Base-by-base conservation (phyloP, 805 yeast species). In the Nakazawaea populi region DNA sequence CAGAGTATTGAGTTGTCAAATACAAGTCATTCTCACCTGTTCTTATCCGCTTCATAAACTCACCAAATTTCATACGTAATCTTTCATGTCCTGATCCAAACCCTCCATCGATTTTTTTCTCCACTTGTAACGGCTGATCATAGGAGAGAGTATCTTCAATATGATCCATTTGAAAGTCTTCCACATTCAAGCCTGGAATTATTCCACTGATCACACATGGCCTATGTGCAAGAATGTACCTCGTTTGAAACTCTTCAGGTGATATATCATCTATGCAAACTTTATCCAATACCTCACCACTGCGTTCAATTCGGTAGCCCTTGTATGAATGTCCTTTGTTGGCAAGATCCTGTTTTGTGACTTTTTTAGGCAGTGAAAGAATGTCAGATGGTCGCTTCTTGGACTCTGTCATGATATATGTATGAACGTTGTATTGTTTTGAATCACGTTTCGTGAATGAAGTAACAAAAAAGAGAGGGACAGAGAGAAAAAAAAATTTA, bases 31-130 rank as follows among this genome's bases (percentile, higher is more conserved):
- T 73, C 14, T 77, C 78, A 2, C 79, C 82, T 3, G 57, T 43
- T 31, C 61, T 50, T 30, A 83, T 57, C 53, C 65, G 69, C 0
- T 64, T 60, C 48, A 83, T 62, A 44, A 86, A 72, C 18, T 80
- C 79, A 0, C 59, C 59, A 53, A 85, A 71, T 2, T 67, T 62
- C 79, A 83, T 73, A 49, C 72, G 72, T 12, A 73, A 62, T 55
- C 90, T 68, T 50, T 70, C 68, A 24, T 71, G 70, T 1, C 89
- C 89, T 44, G 83, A 76, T 1, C 92, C 92, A 65, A 79, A 86
- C 2, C 91, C 91, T 45, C 82, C 82, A 42, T 71, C 64, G 11
- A 64, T 62, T 57, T 80, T 79, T 55, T 73, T 73, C 59, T 86
- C 92, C 14, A 85, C 81, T 55, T 82, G 79, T 37, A 85, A 59